Evolutionary conservation across 345 rosid species (phyloP), one percentile per base, ranked within the genome.

Genomic region (Linum trigynum): DNA sequence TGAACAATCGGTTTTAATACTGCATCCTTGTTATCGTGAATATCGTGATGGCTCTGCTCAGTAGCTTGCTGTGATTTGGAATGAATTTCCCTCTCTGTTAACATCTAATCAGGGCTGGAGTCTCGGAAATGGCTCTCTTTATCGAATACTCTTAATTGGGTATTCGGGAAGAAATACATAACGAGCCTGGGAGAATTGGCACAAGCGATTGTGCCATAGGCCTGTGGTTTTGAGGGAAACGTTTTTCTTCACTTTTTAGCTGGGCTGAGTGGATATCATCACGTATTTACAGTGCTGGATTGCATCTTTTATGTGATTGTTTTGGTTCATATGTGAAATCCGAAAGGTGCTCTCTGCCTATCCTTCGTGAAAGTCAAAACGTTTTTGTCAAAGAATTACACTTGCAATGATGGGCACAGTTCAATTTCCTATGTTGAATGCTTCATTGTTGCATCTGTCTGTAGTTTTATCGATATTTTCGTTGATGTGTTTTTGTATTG

Each of bases 121-220:
- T 85, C 90, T 85, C 81, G 62, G 58, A 75, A 74, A 61, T 64
- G 69, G 82, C 77, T 69, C 84, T 66, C 68, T 67, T 72, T 51
- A 43, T 43, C 72, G 76, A 42, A 57, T 63, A 64, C 17, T 72
- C 79, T 5, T 0, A 2, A 36, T 4, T 67, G 76, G 78, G 74
- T 23, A 61, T 73, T 72, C 79, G 85, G 76, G 39, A 74, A 63
- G 85, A 62, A 78, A 77, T 67, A 82, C 85, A 35, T 43, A 36
- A 43, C 55, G 83, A 81, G 82, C 84, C 71, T 38, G 84, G 50
- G 50, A 83, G 87, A 83, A 72, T 85, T 85, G 90, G 83, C 80
- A 68, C 69, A 51, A 5, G 7, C 14, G 50, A n/a, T 42, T 16
- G 71, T 77, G 90, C 79, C 84, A 81, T 81, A 82, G 85, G 90